Base-by-base conservation (phyloP, 2,329 filamentous ascomycete genomes). In the Drechslera avenae region DNA sequence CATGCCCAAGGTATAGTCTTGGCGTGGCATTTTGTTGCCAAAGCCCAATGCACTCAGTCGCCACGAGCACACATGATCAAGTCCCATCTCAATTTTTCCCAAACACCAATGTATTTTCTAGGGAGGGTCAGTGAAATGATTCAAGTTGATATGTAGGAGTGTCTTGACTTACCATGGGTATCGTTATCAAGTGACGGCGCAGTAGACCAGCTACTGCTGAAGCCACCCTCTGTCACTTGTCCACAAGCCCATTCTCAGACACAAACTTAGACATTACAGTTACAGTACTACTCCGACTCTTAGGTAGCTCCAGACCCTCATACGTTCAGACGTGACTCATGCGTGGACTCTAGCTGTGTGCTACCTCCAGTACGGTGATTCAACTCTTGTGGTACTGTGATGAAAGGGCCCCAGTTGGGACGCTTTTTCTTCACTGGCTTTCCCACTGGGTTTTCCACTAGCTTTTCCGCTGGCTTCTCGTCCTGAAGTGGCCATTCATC, bases 371-470 rank as follows among this genome's bases (percentile, higher is more conserved):
- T 60, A 2, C 56, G 52, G 35, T 59, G 61, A 16, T 60, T 64
- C 50, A 72, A 36, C n/a, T 58, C 61, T 39, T 59, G 67, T 4
- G 69, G 68, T 31, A 72, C 68, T 5, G 69, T 73, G 21, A 73
- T 70, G 21, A 73, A 73, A 5, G 67, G 64, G 19, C 60, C 59
- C 69, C 69, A 73, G 12, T 41, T 50, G 5, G 59, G 61, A 6
- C 50, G 57, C 17, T 56, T 58, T 26, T 51, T 50, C 54, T 41
- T 26, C 44, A 13, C 60, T 50, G 17, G 46, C 42, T 16, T 56
- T 53, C 17, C 48, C 36, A 9, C 35, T 34, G 3, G 36, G 31
- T 8, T 41, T 23, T n/a, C 28, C 44, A 5, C 18, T 18, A 8
- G n/a, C 34, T n/a, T n/a, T n/a, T 9, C 19, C 23, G 12, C 17